Evolutionary conservation across 148 eudicot species (phyloP).

Genomic region (Fagopyrum esculentum): DNA sequence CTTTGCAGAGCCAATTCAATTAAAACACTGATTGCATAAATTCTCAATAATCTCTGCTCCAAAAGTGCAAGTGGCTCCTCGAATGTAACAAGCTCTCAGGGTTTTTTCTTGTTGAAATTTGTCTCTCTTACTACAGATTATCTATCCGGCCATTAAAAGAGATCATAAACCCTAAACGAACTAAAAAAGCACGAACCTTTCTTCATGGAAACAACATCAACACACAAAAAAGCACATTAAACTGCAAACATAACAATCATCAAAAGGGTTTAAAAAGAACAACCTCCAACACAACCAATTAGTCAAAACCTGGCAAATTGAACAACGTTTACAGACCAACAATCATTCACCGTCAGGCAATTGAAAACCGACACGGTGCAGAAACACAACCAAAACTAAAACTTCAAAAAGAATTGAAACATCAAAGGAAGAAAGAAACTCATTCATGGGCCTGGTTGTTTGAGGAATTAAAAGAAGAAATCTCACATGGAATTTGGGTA

Average conservation of each 20-base stretch:
- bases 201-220: background rate
- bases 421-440: background rate
- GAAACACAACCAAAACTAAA: background rate
- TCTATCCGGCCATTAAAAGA: background rate
- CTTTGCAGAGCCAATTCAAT: background rate
- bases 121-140: background rate
- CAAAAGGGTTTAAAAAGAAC: background rate
- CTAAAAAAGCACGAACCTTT: background rate
- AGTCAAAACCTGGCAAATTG: background rate
- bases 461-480: background rate
- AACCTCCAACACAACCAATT: background rate
- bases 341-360: background rate
- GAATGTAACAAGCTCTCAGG: background rate
- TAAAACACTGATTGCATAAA: background rate
- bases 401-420: background rate
- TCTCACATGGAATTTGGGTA: constrained; percentile 81
- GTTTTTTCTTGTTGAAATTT: background rate
- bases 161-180: background rate
- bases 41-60: constrained; percentile 1
- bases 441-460: background rate
- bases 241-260: background rate
- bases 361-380: constrained; percentile 3
- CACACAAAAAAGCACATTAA: background rate
- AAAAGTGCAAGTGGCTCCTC: background rate
- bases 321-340: background rate